Base-by-base conservation (phyloP, 192 early-diverging fungal genomes). In the Backusella sp. region DNA sequence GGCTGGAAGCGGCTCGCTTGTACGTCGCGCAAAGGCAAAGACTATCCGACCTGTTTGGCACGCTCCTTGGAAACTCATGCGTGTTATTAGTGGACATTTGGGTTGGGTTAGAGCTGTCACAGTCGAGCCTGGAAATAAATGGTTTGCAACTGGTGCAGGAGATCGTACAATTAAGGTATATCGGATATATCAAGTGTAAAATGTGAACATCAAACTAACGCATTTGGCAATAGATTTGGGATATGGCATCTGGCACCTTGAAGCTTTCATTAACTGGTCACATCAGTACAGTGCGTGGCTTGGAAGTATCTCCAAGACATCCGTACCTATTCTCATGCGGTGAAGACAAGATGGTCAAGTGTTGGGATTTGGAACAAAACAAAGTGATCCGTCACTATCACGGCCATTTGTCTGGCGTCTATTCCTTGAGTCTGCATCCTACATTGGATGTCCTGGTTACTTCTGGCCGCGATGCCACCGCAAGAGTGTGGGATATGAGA, bases 361-460 rank as follows among this genome's bases (percentile, higher is more conserved):
- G 97, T 84, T 99, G 98, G 98, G 98, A 99, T 85, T 81, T 99
- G 53, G 98, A 99, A 84, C 92, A 93, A 76, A 99, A 99, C 87
- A 98, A 99, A 80, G 98, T 98, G 65, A 97, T 99, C 75, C 92
- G 98, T 15, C 96, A 98, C 78, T 99, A 99, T 80, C 97, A 99
- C 75, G 98, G 98, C 0, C 98, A 99, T 85, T 82, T 99, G 39
- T 93, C 91, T 46, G 98, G 96, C 37, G 92, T 99, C 17, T 99
- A 98, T 79, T 90, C 94, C 19, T 70, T 99, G 69, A 88, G 90
- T 17, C 80, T 99, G 52, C 98, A 99, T 82, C 98, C 98, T 7
- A 95, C 93, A 4, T 88, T 99, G 26, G 98, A 99, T 75, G 85
- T 98, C 6, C 80, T 99, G 53, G 96, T 98, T 17, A 98, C 98